Evolutionary conservation across 108 stramenopile genomes (phyloP).

Genomic region (Fistulifera solaris): DNA sequence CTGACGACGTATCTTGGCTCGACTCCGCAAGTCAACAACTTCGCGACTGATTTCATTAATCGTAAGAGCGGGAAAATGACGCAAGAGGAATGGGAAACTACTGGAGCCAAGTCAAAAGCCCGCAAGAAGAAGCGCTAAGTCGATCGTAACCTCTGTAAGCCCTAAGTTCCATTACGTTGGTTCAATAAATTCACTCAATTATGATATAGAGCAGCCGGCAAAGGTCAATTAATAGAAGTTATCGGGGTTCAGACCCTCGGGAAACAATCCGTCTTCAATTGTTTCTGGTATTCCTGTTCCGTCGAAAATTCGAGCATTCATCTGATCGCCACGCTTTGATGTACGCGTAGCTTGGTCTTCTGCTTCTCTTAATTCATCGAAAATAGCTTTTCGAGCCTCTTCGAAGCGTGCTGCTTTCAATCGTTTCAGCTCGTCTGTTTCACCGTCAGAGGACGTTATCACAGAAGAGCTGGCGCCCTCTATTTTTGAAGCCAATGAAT

Average conservation of each 20-base stretch:
- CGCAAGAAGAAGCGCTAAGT: conserved; percentile 52
- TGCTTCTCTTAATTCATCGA: conserved; percentile 33
- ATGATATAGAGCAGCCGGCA: too few relatives aligned
- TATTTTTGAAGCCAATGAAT: conserved; percentile 3
- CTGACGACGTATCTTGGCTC: conserved; percentile 90
- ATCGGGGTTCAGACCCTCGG: too few relatives aligned
- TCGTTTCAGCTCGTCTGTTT: conserved; percentile 8
- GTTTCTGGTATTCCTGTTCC: too few relatives aligned
- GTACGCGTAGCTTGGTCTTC: too few relatives aligned
- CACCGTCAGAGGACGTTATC: background rate
- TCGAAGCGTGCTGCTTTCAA: conserved; percentile 9
- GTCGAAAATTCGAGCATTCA: too few relatives aligned
- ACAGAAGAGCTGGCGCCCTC: background rate
- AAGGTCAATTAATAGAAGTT: too few relatives aligned
- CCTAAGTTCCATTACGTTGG: too few relatives aligned
- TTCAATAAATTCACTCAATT: too few relatives aligned
- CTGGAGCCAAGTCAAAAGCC: conserved; percentile 48
- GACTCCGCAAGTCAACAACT: conserved; percentile 84
- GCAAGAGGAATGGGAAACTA: conserved; percentile 76
- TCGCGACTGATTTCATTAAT: conserved; percentile 92
- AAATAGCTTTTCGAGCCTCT: conserved; percentile 29
- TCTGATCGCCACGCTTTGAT: too few relatives aligned
- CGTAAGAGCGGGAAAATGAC: conserved; percentile 63
- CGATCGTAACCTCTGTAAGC: too few relatives aligned
- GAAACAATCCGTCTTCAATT: too few relatives aligned